These are phyloP conservation scores for Plasmopara viticola DNA, from an alignment of 352 stramenopile species.

Conservation along the genomic window DNA sequence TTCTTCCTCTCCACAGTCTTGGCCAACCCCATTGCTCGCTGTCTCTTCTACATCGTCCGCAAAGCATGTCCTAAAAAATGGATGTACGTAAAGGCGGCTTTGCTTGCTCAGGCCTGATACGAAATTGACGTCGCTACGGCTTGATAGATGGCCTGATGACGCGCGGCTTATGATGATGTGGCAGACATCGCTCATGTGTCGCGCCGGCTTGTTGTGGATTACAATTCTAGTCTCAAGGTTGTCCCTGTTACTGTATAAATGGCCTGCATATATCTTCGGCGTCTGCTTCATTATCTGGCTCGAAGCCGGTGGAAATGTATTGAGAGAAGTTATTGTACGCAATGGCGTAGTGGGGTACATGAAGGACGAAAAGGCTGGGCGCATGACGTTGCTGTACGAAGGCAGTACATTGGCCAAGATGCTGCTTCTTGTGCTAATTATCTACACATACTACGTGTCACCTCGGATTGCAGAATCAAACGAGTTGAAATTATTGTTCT, in stretches of 20 bases:
- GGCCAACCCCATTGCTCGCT: constrained; percentile 59
- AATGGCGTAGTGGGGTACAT: constrained; percentile 57
- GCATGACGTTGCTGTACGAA: constrained; percentile 62
- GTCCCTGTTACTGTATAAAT: constrained; percentile 55
- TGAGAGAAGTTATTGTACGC: constrained; percentile 61
- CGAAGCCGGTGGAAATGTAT: constrained; percentile 52
- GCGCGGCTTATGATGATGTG: constrained; percentile 61
- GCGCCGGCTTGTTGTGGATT: constrained; percentile 63
- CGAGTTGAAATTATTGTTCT: constrained; percentile 46
- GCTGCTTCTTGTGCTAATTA: constrained; percentile 56
- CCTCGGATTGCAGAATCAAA: constrained; percentile 47
- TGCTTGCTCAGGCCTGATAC: too few relatives aligned
- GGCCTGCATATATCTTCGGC: constrained; percentile 64
- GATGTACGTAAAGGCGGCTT: constrained; percentile 28
- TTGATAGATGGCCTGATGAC: constrained; percentile 57
- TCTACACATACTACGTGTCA: constrained; percentile 72
- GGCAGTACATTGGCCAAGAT: constrained; percentile 62
- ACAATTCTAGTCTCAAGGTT: constrained; percentile 50
- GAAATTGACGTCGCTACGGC: too few relatives aligned
- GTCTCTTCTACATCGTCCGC: constrained; percentile 54
- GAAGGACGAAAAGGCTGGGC: constrained; percentile 47
- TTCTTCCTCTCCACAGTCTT: constrained; percentile 76
- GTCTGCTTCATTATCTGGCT: constrained; percentile 74
- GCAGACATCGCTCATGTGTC: constrained; percentile 64
- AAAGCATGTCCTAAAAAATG: constrained; percentile 50